Percentiles rank a stretch among this genome's conserved stretches.
Evolutionary conservation across 108 stramenopile genomes (phyloP).

Genomic region (Nitzschia putrida): DNA sequence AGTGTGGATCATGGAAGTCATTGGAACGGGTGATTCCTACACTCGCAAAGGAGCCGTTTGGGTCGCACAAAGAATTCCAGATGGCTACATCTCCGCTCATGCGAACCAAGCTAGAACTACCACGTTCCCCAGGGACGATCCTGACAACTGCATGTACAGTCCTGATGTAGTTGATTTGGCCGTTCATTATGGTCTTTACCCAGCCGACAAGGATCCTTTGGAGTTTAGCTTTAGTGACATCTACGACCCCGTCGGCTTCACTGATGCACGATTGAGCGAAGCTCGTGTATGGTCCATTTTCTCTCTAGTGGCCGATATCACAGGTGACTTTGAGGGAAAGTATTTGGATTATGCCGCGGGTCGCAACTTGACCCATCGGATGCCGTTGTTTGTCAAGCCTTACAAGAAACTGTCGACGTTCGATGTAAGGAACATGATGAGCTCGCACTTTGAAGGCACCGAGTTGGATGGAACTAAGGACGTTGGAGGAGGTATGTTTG

Average conservation of each 20-base stretch:
- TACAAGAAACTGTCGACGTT: slow-evolving; percentile 38
- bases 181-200: slow-evolving; percentile 58
- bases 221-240: slow-evolving; percentile 66
- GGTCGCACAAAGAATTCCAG: slow-evolving; percentile 66
- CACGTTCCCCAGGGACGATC: slow-evolving; percentile 54
- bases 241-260: slow-evolving; percentile 61
- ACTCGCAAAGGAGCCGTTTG: slow-evolving; percentile 64
- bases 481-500: slow-evolving; percentile 56
- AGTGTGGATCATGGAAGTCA: slow-evolving; percentile 84
- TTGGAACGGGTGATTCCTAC: slow-evolving; percentile 52
- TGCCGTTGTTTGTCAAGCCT: slow-evolving; percentile 72
- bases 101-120: slow-evolving; percentile 78
- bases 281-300: slow-evolving; percentile 72
- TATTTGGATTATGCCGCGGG: slow-evolving; percentile 66
- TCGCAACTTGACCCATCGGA: slow-evolving; percentile 49
- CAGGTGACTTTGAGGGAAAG: slow-evolving; percentile 31
- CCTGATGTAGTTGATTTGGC: slow-evolving; percentile 67
- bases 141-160: slow-evolving; percentile 49
- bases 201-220: slow-evolving; percentile 30
- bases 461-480: slow-evolving; percentile 50
- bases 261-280: slow-evolving; percentile 59
- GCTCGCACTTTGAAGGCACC: slow-evolving; percentile 69
- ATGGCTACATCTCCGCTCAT: slow-evolving; percentile 58
- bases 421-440: slow-evolving; percentile 59
- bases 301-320: slow-evolving; percentile 36